phyloP scores from a whole-genome alignment of 139 green algal species.

The Chlorella sp. region DNA sequence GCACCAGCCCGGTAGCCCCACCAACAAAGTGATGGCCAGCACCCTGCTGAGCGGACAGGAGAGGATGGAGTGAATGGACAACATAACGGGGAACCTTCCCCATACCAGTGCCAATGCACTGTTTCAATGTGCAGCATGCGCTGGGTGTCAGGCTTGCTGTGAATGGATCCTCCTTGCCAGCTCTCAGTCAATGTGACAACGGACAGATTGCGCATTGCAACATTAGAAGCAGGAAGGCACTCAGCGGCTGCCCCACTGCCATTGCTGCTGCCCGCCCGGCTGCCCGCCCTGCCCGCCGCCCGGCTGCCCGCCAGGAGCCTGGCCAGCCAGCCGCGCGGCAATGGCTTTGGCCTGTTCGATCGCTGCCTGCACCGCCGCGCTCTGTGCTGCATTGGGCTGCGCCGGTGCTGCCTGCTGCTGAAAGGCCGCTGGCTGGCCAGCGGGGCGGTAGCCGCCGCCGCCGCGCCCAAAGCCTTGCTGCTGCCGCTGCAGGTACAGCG shows the following conservation, averaged over 20 bases:
- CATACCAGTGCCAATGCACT: too few species aligned
- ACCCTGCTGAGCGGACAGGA: not conserved
- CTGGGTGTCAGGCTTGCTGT: too few species aligned
- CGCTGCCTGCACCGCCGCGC: slow-evolving; percentile 10
- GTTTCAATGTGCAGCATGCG: too few species aligned
- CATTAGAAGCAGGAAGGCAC: too few species aligned
- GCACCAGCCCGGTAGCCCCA: too few species aligned
- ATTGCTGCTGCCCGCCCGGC: not conserved
- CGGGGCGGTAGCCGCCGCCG: not conserved
- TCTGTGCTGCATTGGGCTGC: not conserved
- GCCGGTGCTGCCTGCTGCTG: slow-evolving; percentile 37
- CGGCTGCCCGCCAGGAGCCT: not conserved
- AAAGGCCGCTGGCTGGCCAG: slow-evolving; percentile 52
- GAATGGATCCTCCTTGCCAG: too few species aligned
- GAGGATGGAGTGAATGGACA: not conserved
- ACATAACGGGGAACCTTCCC: too few species aligned
- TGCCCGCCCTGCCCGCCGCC: too few species aligned
- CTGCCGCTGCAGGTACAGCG: slow-evolving; percentile 69
- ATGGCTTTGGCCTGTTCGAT: slow-evolving; percentile 43
- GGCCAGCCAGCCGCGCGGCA: slow-evolving; percentile 34
- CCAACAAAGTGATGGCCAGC: not conserved
- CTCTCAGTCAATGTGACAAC: too few species aligned
- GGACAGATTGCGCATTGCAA: too few species aligned
- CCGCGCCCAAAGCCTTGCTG: slow-evolving; percentile 6
- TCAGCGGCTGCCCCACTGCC: slow-evolving; percentile 22